These are phyloP conservation scores for Phlyctochytrium bullatum DNA, from an alignment of 192 early-diverging fungal species.

Conservation along the genomic window DNA sequence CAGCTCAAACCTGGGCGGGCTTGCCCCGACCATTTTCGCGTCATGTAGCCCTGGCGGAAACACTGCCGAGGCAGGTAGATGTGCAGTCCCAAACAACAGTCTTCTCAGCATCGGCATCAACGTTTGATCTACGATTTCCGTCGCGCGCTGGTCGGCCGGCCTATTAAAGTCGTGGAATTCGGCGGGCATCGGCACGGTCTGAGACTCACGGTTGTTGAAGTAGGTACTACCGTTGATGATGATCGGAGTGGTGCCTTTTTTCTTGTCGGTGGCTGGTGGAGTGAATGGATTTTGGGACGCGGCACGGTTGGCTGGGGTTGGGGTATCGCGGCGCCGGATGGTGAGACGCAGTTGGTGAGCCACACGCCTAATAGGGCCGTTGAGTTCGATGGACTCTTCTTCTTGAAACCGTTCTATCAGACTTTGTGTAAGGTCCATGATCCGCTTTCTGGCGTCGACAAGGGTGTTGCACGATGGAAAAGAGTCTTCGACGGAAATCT, in stretches of 20 bases:
- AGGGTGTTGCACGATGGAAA: background rate
- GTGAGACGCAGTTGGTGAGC: background rate
- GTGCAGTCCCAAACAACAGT: background rate
- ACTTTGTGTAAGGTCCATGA: background rate
- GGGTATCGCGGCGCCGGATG: background rate
- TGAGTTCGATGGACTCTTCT: background rate
- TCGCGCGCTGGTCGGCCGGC: background rate
- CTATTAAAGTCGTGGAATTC: background rate
- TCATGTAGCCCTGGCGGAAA: background rate
- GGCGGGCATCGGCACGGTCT: background rate
- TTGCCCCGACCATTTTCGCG: background rate
- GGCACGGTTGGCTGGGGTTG: too few relatives aligned
- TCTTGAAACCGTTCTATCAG: background rate
- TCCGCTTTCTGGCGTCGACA: background rate
- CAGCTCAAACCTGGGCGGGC: background rate
- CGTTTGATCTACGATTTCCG: background rate
- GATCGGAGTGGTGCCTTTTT: too few relatives aligned
- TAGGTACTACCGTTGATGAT: background rate
- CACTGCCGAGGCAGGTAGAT: background rate
- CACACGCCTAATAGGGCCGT: background rate
- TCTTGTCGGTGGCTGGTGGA: too few relatives aligned
- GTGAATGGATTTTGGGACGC: background rate
- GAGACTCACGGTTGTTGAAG: background rate
- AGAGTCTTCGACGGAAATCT: background rate
- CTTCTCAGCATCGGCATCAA: background rate